These are phyloP conservation scores for Penicillium subrubescens DNA, from an alignment of 495 filamentous ascomycete genomes.

Conservation along the genomic window DNA sequence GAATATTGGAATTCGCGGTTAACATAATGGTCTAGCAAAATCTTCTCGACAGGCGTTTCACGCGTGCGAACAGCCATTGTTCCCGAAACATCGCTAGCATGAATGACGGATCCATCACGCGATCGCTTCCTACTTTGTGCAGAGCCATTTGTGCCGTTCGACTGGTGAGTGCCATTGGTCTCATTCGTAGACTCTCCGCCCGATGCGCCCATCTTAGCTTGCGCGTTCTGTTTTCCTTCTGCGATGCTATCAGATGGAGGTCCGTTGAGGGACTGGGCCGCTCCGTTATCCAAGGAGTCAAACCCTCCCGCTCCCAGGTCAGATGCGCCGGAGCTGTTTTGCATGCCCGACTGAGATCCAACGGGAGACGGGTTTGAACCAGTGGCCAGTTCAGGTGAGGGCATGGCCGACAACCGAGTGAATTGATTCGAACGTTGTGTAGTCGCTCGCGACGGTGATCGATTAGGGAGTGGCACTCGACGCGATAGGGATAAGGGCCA, in stretches of 20 bases:
- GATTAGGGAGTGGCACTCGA: slow-evolving; percentile 24
- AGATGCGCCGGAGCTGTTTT: slow-evolving; percentile 29
- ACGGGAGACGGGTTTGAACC: slow-evolving; percentile 26
- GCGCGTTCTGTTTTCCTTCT: slow-evolving; percentile 62
- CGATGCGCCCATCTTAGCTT: slow-evolving; percentile 56
- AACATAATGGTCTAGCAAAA: slow-evolving; percentile 74
- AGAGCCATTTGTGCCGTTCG: slow-evolving; percentile 46
- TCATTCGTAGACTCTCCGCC: slow-evolving; percentile 40
- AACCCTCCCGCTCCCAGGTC: slow-evolving; percentile 26
- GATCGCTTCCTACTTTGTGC: slow-evolving; percentile 59
- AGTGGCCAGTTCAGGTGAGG: slow-evolving; percentile 38
- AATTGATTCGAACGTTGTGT: slow-evolving; percentile 17
- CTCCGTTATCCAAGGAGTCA: slow-evolving; percentile 25
- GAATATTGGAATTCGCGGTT: slow-evolving; percentile 74
- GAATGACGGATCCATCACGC: slow-evolving; percentile 56
- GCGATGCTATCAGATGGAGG: slow-evolving; percentile 41
- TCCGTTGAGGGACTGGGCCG: slow-evolving; percentile 35
- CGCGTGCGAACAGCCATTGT: slow-evolving; percentile 37
- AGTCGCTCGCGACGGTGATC: slow-evolving; percentile 21
- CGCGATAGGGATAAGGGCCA: slow-evolving; percentile 25
- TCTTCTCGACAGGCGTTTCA: slow-evolving; percentile 50
- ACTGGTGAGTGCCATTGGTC: slow-evolving; percentile 34
- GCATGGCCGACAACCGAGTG: slow-evolving; percentile 32
- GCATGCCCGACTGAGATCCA: slow-evolving; percentile 30
- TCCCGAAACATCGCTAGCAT: slow-evolving; percentile 31